Evolutionary conservation across 768 basidiomycete species (phyloP).

Genomic region (Ramaria rubella): DNA sequence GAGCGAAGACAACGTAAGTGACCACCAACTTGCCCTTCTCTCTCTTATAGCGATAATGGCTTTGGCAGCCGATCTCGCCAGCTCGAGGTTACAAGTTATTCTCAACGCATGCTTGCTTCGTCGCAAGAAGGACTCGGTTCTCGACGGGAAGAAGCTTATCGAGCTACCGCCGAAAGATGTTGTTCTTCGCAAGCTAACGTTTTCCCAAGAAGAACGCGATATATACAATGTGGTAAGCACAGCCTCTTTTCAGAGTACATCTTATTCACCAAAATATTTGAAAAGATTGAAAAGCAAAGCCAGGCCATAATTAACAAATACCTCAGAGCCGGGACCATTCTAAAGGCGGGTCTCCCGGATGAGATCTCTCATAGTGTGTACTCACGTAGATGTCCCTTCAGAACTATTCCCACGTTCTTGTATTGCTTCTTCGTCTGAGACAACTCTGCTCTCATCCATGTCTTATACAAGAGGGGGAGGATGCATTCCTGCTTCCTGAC

Average conservation of each 20-base stretch:
- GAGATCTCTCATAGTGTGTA: background rate
- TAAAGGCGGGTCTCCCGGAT: constrained; percentile 38
- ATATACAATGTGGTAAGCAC: constrained; percentile 49
- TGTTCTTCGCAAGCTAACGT: constrained; percentile 45
- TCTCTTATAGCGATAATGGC: constrained; percentile 11
- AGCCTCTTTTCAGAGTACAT: background rate
- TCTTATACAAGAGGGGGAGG: constrained; percentile 52
- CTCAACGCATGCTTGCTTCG: constrained; percentile 48
- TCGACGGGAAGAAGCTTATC: constrained; percentile 65
- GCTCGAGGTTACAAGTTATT: constrained; percentile 52
- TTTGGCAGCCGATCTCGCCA: constrained; percentile 42
- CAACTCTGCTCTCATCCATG: constrained; percentile 66
- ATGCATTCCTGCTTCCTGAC: constrained; percentile 37
- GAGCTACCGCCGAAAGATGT: constrained; percentile 54
- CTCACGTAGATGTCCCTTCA: background rate
- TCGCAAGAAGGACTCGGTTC: constrained; percentile 53
- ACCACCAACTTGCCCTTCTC: background rate
- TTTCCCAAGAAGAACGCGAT: constrained; percentile 53
- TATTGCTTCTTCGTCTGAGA: constrained; percentile 47
- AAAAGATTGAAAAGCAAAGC: constrained; percentile 43
- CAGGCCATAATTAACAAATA: constrained; percentile 62
- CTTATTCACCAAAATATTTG: background rate
- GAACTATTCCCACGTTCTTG: constrained; percentile 31
- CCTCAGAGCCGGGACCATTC: constrained; percentile 54
- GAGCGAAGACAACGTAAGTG: constrained; percentile 50